Percentiles rank a stretch among this genome's conserved stretches.
Evolutionary conservation across 805 yeast genomes (phyloP).

Genomic region (Sungouiozyma ichnusensis): DNA sequence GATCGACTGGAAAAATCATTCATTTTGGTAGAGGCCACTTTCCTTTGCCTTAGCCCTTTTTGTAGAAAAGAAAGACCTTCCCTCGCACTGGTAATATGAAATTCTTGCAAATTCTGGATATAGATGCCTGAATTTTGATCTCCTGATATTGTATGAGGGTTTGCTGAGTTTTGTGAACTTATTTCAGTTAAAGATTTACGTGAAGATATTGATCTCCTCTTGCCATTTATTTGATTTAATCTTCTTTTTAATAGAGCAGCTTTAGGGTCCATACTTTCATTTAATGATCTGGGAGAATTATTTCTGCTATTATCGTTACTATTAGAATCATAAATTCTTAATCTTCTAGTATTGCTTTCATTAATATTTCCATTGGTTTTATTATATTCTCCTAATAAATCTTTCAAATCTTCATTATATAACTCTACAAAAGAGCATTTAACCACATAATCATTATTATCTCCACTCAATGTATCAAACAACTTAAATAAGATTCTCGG

Average conservation of each 20-base stretch:
- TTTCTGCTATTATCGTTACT: conserved; percentile 13
- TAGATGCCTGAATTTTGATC: conserved; percentile 29
- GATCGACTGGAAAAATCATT: conserved; percentile 67
- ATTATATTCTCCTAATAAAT: conserved; percentile 39
- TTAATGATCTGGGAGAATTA: conserved; percentile 16
- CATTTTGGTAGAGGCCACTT: conserved; percentile 64
- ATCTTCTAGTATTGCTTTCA: conserved; percentile 28
- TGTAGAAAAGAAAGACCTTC: conserved; percentile 48
- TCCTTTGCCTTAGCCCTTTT: conserved; percentile 48
- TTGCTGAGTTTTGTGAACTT: background rate
- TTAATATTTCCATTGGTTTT: background rate
- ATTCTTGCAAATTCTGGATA: conserved; percentile 58
- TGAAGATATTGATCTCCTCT: background rate
- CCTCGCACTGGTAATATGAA: conserved; percentile 40
- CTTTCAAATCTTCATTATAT: conserved; percentile 78
- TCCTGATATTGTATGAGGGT: background rate
- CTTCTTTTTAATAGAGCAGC: conserved; percentile 9
- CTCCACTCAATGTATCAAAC: conserved; percentile 39
- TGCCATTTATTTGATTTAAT: background rate
- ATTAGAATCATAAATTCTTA: conserved; percentile 41
- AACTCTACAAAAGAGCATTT: conserved; percentile 75
- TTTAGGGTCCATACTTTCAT: conserved; percentile 3
- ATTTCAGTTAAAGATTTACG: conserved; percentile 3
- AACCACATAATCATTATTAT: conserved; percentile 46
- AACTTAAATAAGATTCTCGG: conserved; percentile 49